These are phyloP conservation scores for Epithele typhae DNA, from an alignment of 768 basidiomycete genomes.

Conservation along the genomic window DNA sequence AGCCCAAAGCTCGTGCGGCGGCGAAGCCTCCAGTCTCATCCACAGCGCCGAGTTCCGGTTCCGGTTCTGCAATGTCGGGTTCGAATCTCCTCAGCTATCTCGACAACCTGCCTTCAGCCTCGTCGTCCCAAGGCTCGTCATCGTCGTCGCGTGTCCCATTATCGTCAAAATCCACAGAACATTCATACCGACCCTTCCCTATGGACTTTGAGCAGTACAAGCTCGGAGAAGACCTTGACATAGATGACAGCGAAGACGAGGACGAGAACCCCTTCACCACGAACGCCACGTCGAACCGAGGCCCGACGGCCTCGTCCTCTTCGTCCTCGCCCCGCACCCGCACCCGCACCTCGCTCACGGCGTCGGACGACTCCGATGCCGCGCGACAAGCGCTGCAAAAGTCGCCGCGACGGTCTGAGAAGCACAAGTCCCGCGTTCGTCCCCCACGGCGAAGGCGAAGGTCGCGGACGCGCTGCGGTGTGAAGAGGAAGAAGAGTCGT, in stretches of 20 bases:
- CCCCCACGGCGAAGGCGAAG: neutral
- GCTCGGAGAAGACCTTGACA: neutral
- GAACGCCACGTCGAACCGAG: neutral
- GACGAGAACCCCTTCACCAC: conserved; percentile 3
- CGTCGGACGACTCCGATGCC: conserved; percentile 2
- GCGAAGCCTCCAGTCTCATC: too few species aligned
- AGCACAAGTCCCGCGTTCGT: conserved; percentile 22
- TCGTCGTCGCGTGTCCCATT: too few species aligned
- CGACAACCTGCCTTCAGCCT: too few species aligned
- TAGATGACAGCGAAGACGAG: neutral
- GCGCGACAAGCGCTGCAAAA: conserved; percentile 16
- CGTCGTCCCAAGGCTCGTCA: too few species aligned
- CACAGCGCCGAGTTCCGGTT: too few species aligned
- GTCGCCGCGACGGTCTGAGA: conserved; percentile 27
- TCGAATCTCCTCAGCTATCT: too few species aligned
- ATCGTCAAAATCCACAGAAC: conserved; percentile 2
- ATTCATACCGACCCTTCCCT: conserved; percentile 13
- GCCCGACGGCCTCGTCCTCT: too few species aligned
- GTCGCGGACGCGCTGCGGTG: neutral
- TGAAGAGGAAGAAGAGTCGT: conserved; percentile 1
- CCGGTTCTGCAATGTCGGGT: too few species aligned
- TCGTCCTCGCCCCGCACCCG: neutral
- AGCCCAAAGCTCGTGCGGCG: too few species aligned
- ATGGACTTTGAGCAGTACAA: conserved; percentile 7
- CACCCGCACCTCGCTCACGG: neutral